These are phyloP conservation scores for Sugiyamaella paludigena DNA, from an alignment of 1,139 yeast genomes.

Conservation along the genomic window DNA sequence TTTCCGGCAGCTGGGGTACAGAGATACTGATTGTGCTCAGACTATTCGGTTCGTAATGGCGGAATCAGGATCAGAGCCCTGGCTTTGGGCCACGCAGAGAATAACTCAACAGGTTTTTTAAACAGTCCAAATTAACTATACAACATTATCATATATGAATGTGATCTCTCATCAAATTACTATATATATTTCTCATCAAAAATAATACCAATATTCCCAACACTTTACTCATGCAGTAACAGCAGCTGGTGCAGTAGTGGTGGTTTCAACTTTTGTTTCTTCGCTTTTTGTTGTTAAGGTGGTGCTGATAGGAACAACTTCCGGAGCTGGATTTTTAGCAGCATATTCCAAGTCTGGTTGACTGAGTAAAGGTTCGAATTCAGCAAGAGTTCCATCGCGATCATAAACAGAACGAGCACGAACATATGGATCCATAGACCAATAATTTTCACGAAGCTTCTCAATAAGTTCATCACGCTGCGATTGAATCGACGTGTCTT, in stretches of 20 bases:
- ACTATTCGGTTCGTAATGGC: too few relatives aligned
- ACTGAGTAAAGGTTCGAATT: slow-evolving; percentile 25
- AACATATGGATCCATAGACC: slow-evolving; percentile 64
- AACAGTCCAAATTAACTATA: too few relatives aligned
- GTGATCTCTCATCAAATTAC: too few relatives aligned
- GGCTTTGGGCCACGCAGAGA: too few relatives aligned
- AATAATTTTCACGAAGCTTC: slow-evolving; percentile 55
- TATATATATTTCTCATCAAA: too few relatives aligned
- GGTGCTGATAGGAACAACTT: slow-evolving; percentile 13
- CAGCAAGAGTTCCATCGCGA: slow-evolving; percentile 47
- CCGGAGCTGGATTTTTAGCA: slow-evolving; percentile 12
- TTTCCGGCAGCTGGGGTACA: too few relatives aligned
- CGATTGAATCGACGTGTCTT: slow-evolving; percentile 43
- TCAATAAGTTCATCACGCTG: slow-evolving; percentile 52
- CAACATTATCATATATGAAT: too few relatives aligned
- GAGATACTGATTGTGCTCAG: too few relatives aligned
- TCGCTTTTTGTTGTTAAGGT: slow-evolving; percentile 10
- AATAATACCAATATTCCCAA: background rate
- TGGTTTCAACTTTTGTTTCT: slow-evolving; percentile 15
- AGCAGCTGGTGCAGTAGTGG: slow-evolving; percentile 17
- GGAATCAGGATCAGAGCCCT: too few relatives aligned
- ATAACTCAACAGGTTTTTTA: too few relatives aligned
- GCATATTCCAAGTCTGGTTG: slow-evolving; percentile 20
- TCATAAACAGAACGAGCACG: slow-evolving; percentile 70
- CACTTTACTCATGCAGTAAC: slow-evolving; percentile 6